These are phyloP conservation scores for Lactuca saligna DNA, from an alignment of 129 eudicot genomes.

Conservation along the genomic window DNA sequence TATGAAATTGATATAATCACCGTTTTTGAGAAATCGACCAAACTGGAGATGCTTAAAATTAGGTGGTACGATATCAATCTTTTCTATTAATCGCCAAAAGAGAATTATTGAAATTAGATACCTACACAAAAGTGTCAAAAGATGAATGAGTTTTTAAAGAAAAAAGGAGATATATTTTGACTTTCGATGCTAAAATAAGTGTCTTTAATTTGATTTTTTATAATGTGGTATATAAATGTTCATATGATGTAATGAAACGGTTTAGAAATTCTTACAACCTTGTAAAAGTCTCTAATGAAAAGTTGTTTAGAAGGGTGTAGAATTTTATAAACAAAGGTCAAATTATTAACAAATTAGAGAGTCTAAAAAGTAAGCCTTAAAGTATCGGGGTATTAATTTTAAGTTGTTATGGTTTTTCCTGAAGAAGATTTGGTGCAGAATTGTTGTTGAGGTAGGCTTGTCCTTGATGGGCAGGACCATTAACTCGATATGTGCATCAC, in stretches of 20 bases:
- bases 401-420: constrained; percentile 13
- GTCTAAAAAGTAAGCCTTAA: constrained; percentile 26
- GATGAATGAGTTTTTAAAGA: not conserved
- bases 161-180: not conserved
- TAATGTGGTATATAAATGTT: too few relatives aligned
- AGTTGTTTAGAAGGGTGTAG: too few relatives aligned
- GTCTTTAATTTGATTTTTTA: too few relatives aligned
- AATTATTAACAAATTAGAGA: too few relatives aligned
- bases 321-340: too few relatives aligned
- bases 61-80: constrained; percentile 51
- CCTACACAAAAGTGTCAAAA: constrained; percentile 31
- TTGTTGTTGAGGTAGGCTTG: constrained; percentile 56
- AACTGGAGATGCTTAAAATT: constrained; percentile 47
- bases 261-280: too few relatives aligned
- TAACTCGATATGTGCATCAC: constrained; percentile 42
- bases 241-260: too few relatives aligned
- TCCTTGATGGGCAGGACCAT: constrained; percentile 47
- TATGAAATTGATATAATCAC: constrained; percentile 29
- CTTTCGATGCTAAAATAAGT: not conserved
- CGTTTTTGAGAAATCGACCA: constrained; percentile 58
- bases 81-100: constrained; percentile 48
- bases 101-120: constrained; percentile 49
- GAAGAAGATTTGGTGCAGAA: constrained; percentile 42
- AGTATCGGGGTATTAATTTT: constrained; percentile 14
- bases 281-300: too few relatives aligned